These are phyloP conservation scores for Hypholoma fasciculare DNA, from an alignment of 768 basidiomycete species.

Conservation along the genomic window DNA sequence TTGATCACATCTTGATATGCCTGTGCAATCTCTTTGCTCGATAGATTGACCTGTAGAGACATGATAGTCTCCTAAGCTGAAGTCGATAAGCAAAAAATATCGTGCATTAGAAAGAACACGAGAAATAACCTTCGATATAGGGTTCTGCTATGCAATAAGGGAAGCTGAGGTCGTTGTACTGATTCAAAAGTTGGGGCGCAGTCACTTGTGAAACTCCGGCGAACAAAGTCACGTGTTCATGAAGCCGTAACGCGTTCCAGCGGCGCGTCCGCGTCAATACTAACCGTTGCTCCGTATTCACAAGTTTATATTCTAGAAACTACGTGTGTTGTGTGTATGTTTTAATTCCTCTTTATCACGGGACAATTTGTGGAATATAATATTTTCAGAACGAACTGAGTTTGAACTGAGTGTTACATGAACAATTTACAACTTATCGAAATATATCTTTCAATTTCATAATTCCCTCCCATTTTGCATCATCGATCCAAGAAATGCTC, in stretches of 20 bases:
- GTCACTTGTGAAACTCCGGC: no score
- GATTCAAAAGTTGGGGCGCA: no score
- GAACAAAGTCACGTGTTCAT: no score
- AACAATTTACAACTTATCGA: neutral
- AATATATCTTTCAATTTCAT: conserved; percentile 33
- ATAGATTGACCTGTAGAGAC: conserved; percentile 82
- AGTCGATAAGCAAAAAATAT: neutral
- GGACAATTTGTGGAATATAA: neutral
- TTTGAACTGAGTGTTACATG: neutral
- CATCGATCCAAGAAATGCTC: conserved; percentile 54
- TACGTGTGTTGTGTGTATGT: no score
- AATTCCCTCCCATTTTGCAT: conserved; percentile 52
- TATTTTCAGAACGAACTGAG: neutral
- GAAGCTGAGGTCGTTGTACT: no score
- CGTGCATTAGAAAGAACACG: no score
- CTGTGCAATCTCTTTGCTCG: conserved; percentile 66
- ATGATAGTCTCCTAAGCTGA: conserved; percentile 32
- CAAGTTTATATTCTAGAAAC: no score
- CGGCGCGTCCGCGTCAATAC: no score
- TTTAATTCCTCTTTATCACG: no score
- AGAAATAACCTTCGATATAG: neutral
- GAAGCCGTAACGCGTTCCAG: no score
- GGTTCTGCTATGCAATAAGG: no score
- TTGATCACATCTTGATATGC: conserved; percentile 79
- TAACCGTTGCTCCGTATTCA: no score